phyloP scores from a whole-genome alignment of 1,139 yeast genomes.

The Meyerozyma carpophila region DNA sequence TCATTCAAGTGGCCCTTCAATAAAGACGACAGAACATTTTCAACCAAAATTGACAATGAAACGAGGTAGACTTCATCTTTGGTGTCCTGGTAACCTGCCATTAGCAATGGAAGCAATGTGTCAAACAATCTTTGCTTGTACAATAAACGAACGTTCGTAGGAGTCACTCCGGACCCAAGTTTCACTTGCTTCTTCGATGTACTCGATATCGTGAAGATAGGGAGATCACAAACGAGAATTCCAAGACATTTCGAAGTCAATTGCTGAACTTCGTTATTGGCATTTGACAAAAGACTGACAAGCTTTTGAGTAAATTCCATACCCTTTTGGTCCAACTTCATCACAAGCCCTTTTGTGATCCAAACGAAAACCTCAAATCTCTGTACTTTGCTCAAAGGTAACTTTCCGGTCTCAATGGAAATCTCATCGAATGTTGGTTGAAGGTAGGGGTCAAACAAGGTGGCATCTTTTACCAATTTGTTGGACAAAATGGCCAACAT shows the following conservation, averaged over 20 bases:
- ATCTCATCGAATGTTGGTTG: background rate
- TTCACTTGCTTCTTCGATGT: background rate
- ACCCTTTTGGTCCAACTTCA: conserved; percentile 44
- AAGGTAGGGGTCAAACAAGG: background rate
- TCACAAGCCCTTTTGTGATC: conserved; percentile 65
- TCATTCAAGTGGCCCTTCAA: conserved; percentile 56
- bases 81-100: conserved; percentile 25
- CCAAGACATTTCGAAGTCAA: background rate
- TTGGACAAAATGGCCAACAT: conserved; percentile 55
- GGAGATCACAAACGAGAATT: conserved; percentile 49
- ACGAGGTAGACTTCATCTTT: conserved; percentile 43
- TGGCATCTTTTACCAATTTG: conserved; percentile 19
- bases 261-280: background rate
- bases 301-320: background rate
- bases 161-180: conserved; percentile 15
- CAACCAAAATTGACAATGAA: conserved; percentile 62
- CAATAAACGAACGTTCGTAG: conserved; percentile 56
- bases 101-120: conserved; percentile 44
- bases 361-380: conserved; percentile 57
- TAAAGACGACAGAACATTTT: conserved; percentile 57
- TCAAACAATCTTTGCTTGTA: conserved; percentile 78
- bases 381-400: background rate
- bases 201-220: conserved; percentile 34
- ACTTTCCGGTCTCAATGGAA: background rate
- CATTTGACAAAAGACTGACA: background rate